Evolutionary conservation across 768 basidiomycete genomes (phyloP).

Genomic region (Trametes meyenii): DNA sequence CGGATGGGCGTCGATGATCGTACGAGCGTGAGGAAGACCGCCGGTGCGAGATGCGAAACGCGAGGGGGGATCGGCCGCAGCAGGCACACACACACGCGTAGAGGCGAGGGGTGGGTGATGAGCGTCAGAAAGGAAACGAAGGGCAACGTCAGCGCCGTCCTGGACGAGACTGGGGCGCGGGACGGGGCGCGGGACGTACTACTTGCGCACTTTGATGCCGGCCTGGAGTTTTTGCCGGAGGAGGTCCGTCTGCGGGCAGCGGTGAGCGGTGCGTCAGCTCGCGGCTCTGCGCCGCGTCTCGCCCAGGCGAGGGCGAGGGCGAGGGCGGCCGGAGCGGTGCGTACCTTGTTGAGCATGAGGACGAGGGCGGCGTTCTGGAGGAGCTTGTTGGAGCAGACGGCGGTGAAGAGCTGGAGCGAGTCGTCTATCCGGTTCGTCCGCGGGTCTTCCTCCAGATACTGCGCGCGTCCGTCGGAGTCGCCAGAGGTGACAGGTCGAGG

Average conservation of each 20-base stretch:
- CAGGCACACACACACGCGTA: too few relatives aligned
- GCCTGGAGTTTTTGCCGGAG: slow-evolving; percentile 70
- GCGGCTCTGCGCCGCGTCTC: neutral
- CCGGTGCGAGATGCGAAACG: too few relatives aligned
- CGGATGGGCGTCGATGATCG: slow-evolving; percentile 1
- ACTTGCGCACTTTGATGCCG: slow-evolving; percentile 72
- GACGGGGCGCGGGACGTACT: slow-evolving; percentile 50
- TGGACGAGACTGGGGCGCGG: neutral
- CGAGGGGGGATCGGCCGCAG: too few relatives aligned
- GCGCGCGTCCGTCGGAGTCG: neutral
- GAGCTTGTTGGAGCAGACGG: slow-evolving; percentile 76
- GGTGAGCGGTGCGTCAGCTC: neutral
- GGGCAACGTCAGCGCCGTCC: neutral
- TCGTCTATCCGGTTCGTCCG: slow-evolving; percentile 81
- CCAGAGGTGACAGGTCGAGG: neutral
- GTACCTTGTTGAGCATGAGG: slow-evolving; percentile 78
- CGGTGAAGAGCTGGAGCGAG: slow-evolving; percentile 75
- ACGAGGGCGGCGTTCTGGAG: slow-evolving; percentile 74
- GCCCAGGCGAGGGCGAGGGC: neutral
- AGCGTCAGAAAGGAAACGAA: neutral
- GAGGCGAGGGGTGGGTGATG: too few relatives aligned
- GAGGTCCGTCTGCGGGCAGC: slow-evolving; percentile 58
- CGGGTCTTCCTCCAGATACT: slow-evolving; percentile 85
- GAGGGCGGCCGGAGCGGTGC: too few relatives aligned
- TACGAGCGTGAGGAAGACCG: too few relatives aligned